Evolutionary conservation across 441 rosid genomes (phyloP).

Genomic region (Biscutella auriculata): DNA sequence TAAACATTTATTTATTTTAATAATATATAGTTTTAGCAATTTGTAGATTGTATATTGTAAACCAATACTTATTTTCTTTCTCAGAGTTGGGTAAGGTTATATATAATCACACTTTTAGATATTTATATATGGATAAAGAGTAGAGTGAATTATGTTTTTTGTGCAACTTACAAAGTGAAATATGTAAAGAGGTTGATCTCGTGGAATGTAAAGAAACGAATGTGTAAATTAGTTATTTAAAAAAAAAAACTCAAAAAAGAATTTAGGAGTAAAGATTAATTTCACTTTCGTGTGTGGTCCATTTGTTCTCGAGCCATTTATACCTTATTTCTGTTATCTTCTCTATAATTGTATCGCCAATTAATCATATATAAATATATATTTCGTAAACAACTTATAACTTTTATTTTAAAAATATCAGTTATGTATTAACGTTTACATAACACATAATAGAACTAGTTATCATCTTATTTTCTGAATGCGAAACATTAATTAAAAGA

Average conservation of each 20-base stretch:
- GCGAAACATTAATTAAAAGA: no score
- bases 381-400: no score
- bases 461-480: no score
- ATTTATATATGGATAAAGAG: not conserved
- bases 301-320: conserved; percentile 13
- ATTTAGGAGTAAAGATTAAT: conserved; percentile 16
- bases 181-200: not conserved
- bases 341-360: no score
- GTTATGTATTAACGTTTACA: no score
- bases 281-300: conserved; percentile 19
- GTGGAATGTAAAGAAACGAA: conserved; percentile 13
- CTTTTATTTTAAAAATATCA: no score
- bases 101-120: not conserved
- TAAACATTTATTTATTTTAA: not conserved
- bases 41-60: not conserved
- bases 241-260: not conserved
- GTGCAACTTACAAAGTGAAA: no score
- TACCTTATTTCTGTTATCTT: conserved; percentile 12
- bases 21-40: not conserved
- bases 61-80: not conserved
- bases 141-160: no score
- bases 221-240: not conserved
- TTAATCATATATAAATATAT: no score
- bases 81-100: not conserved
- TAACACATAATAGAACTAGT: no score